Evolutionary conservation across 1,139 yeast genomes (phyloP).

Genomic region (Taphrina wiesneri): DNA sequence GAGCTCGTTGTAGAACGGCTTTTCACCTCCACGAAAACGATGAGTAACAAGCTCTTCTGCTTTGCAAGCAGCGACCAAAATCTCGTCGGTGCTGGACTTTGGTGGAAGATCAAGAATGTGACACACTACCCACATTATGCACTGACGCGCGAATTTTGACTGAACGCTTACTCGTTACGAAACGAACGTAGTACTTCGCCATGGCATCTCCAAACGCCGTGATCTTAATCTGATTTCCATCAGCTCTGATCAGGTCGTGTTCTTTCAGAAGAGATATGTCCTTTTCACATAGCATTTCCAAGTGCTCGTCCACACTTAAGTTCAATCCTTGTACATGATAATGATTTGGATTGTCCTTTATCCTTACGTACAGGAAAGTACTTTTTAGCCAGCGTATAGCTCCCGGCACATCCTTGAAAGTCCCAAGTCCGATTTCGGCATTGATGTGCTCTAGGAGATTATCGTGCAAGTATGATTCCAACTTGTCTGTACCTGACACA

Average conservation of each 20-base stretch:
- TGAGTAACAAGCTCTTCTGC: constrained; percentile 50
- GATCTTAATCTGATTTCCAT: constrained; percentile 41
- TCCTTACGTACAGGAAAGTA: constrained; percentile 57
- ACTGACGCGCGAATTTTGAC: no score
- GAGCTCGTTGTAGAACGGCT: constrained; percentile 50
- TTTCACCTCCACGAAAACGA: constrained; percentile 52
- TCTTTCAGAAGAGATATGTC: constrained; percentile 37
- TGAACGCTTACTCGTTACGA: constrained; percentile 45
- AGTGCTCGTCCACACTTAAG: constrained; percentile 26
- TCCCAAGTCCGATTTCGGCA: constrained; percentile 55
- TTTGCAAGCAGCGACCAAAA: constrained; percentile 35
- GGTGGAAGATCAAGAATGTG: not conserved
- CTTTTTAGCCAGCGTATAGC: constrained; percentile 55
- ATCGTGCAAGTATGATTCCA: constrained; percentile 56
- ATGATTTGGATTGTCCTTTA: constrained; percentile 46
- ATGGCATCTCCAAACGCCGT: constrained; percentile 52
- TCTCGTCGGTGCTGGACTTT: constrained; percentile 10
- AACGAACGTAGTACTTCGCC: constrained; percentile 53
- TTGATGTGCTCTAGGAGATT: constrained; percentile 51
- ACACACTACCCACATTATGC: constrained; percentile 6
- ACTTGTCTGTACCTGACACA: constrained; percentile 50
- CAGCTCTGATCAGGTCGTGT: constrained; percentile 44
- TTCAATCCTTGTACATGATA: constrained; percentile 30
- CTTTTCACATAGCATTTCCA: constrained; percentile 36
- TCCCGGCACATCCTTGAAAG: constrained; percentile 48